Evolutionary conservation across 2,329 filamentous ascomycete species (phyloP), one percentile per base, ranked within the genome.

Genomic region (Alternaria gaisen): DNA sequence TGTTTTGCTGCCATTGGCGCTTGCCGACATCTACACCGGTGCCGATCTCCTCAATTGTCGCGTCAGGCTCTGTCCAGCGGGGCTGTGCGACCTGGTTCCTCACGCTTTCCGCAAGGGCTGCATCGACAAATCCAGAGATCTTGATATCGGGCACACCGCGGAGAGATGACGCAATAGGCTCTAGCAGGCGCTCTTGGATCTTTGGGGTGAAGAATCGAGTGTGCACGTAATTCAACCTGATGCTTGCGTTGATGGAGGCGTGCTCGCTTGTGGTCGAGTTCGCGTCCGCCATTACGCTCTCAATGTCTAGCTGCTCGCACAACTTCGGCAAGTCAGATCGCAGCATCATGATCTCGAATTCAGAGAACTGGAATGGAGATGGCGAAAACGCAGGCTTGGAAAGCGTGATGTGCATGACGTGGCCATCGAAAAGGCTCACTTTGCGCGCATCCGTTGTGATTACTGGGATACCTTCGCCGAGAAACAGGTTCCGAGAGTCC

Each of bases 351-450:
- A 70, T 65, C 36, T 72, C 69, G 42, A 64, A 67, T 26, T 72
- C 69, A 32, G 64, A 59, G 20, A 67, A 69, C 36, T 67, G 58
- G 22, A 68, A 60, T 12, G 64, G 30, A 24, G 62, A 60, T 12
- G 57, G 60, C 28, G 63, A 46, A 24, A 67, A 55, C 1, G 58
- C 60, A 4, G 70, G 70, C 48, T 69, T 71, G 30, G 67, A 70
- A 1, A 73, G 61, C 32, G 69, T 69, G 18, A 73, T 57, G 42
- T 73, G 71, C 67, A 72, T 71, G n/a, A 72, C 61, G 44, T 73
- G 71, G 36, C 67, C 70, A 22, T 66, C 43, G 53, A 70, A 72
- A 4, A 65, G 61, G 54, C 47, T 62, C 7, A 67, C 61, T 58
- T 66, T 63, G 43, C 56, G 58, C 16, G 56, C 50, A 16, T 67